These are phyloP conservation scores for Teratosphaeria nubilosa DNA, from an alignment of 2,329 filamentous ascomycete species.

Conservation along the genomic window DNA sequence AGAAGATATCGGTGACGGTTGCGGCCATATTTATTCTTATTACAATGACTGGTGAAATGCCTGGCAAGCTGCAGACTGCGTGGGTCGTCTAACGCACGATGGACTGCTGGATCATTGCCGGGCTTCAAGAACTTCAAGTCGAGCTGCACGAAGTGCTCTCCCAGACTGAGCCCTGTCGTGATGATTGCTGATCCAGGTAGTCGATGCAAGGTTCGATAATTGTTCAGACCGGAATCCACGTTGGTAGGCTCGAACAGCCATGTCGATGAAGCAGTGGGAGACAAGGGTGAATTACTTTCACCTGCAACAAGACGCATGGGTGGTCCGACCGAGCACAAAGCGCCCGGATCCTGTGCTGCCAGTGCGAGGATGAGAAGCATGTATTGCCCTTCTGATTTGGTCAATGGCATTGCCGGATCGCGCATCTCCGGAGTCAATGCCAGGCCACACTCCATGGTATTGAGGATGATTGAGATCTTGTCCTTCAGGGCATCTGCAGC, in stretches of 20 bases:
- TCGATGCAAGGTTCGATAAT: slow-evolving; percentile 22
- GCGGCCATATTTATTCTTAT: slow-evolving; percentile 17
- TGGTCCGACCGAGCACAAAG: slow-evolving; percentile 28
- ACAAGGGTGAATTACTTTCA: slow-evolving; percentile 4
- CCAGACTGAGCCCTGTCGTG: slow-evolving; percentile 20
- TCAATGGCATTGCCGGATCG: slow-evolving; percentile 13
- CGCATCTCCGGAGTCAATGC: slow-evolving; percentile 22
- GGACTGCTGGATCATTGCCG: slow-evolving; percentile 2
- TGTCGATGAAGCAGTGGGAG: slow-evolving; percentile 11
- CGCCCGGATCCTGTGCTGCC: slow-evolving; percentile 31
- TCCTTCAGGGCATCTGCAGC: slow-evolving; percentile 34
- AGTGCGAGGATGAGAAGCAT: slow-evolving; percentile 31
- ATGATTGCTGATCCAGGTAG: slow-evolving; percentile 13
- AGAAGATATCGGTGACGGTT: slow-evolving; percentile 24
- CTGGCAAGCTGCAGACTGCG: slow-evolving; percentile 21
- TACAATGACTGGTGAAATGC: slow-evolving; percentile 26
- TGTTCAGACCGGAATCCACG: slow-evolving; percentile 25
- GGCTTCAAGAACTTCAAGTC: slow-evolving; percentile 31
- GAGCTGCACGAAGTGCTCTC: slow-evolving; percentile 30
- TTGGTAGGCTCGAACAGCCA: slow-evolving; percentile 25
- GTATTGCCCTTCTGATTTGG: slow-evolving; percentile 32
- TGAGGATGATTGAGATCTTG: slow-evolving; percentile 33
- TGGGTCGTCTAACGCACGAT: slow-evolving; percentile 9
- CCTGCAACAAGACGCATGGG: slow-evolving; percentile 16
- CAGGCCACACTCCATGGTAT: slow-evolving; percentile 30